phyloP scores from a whole-genome alignment of 2,329 filamentous ascomycete species.

The Fusarium liriodendri region DNA sequence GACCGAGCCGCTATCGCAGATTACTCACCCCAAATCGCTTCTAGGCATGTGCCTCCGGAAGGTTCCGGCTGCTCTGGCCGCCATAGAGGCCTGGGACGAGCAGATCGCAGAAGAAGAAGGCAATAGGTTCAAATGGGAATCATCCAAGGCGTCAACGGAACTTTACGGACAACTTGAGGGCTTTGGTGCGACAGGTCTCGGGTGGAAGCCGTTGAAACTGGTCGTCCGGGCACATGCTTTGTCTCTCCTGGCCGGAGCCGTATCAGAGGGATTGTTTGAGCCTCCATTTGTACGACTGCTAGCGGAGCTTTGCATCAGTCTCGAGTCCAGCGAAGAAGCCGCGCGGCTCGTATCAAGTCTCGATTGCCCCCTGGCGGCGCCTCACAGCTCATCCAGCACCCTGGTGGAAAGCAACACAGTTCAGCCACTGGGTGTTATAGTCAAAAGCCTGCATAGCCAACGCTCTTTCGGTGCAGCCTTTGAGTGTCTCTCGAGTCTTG shows the following conservation, averaged over 20 bases:
- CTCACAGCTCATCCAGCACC: slow-evolving; percentile 22
- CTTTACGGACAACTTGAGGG: slow-evolving; percentile 51
- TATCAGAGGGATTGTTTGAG: slow-evolving; percentile 47
- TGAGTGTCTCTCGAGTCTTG: slow-evolving; percentile 38
- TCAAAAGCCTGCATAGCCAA: slow-evolving; percentile 21
- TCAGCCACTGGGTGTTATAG: slow-evolving; percentile 37
- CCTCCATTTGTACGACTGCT: slow-evolving; percentile 43
- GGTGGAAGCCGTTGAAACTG: slow-evolving; percentile 50
- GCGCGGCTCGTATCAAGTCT: slow-evolving; percentile 37
- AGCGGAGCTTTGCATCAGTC: slow-evolving; percentile 44
- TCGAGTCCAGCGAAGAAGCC: slow-evolving; percentile 45
- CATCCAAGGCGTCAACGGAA: slow-evolving; percentile 43
- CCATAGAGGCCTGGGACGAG: slow-evolving; percentile 50
- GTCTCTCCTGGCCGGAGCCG: slow-evolving; percentile 44
- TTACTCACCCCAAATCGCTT: slow-evolving; percentile 47
- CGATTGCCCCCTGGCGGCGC: slow-evolving; percentile 22
- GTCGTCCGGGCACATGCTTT: slow-evolving; percentile 49
- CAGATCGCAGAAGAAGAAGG: slow-evolving; percentile 38
- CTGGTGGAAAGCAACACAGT: slow-evolving; percentile 30
- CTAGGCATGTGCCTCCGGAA: slow-evolving; percentile 52
- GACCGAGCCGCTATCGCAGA: slow-evolving; percentile 36
- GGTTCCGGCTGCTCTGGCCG: slow-evolving; percentile 44
- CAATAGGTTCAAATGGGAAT: slow-evolving; percentile 41
- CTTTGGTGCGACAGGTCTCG: slow-evolving; percentile 42
- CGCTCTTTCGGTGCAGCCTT: slow-evolving; percentile 27